Conservation (phyloP, 2,329 filamentous ascomycete species). For the Nemania sp. region DNA sequence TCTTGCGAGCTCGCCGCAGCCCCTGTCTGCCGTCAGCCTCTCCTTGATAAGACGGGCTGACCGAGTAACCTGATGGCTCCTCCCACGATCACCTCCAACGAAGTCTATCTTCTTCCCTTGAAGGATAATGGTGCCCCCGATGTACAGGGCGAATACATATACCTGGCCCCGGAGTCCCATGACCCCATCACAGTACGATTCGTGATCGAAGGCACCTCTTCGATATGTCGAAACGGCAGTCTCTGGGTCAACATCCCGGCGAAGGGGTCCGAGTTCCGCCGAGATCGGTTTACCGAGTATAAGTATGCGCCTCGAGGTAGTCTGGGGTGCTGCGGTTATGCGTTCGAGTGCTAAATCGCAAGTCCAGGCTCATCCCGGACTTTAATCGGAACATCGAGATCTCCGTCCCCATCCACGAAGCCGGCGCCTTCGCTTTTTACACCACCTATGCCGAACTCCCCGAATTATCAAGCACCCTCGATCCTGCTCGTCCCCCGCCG, state of each 20-base stretch:
- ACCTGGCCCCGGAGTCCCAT: constrained; percentile 74
- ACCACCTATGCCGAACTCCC: constrained; percentile 89
- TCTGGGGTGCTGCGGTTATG: neutral
- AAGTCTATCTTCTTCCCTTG: constrained; percentile 87
- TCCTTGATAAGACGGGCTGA: neutral
- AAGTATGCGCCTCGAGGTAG: constrained; percentile 64
- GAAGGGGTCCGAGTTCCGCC: constrained; percentile 73
- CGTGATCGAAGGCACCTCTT: constrained; percentile 90
- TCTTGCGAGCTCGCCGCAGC: neutral
- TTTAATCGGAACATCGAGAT: constrained; percentile 93
- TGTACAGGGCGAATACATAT: constrained; percentile 87
- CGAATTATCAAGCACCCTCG: constrained; percentile 65
- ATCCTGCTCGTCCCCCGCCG: constrained; percentile 51
- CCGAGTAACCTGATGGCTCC: constrained; percentile 56
- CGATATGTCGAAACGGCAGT: constrained; percentile 91
- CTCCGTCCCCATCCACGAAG: constrained; percentile 78
- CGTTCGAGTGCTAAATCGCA: constrained; percentile 11
- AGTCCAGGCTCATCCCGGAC: constrained; percentile 76
- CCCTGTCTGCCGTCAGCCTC: neutral
- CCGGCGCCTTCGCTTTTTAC: constrained; percentile 93
- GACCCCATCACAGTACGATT: constrained; percentile 84
- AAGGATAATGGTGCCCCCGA: constrained; percentile 93
- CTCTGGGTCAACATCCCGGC: constrained; percentile 96
- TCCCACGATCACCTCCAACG: constrained; percentile 65
- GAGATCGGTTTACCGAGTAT: constrained; percentile 82